These are phyloP conservation scores for Solanum hybrid DNA, from an alignment of 305 asterid genomes.

Conservation along the genomic window DNA sequence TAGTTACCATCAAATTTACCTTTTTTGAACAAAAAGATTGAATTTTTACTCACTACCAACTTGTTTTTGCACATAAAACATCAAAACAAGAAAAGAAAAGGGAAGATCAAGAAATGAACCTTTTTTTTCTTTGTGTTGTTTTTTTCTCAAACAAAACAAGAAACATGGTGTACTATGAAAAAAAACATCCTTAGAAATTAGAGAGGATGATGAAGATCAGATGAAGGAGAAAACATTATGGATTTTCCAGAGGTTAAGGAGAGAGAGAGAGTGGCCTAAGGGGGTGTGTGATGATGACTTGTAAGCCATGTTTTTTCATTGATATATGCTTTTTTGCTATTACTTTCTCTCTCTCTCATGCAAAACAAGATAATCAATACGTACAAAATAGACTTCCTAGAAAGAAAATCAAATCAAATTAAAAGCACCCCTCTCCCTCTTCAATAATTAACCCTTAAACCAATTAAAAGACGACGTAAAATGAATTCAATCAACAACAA, in stretches of 20 bases:
- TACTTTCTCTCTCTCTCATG: constrained; percentile 6
- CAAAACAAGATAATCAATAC: neutral
- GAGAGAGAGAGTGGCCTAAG: neutral
- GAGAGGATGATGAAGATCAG: constrained; percentile 15
- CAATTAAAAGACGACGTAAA: neutral
- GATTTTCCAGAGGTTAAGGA: neutral
- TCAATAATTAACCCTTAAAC: constrained; percentile 1
- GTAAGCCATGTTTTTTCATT: constrained; percentile 1
- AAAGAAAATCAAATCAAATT: neutral
- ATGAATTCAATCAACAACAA: neutral
- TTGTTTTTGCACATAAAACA: neutral
- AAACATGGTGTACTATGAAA: constrained; percentile 20
- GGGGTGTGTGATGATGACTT: constrained; percentile 7
- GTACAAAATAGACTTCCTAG: constrained; percentile 5
- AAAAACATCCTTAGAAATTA: constrained; percentile 3
- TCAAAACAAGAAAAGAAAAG: neutral
- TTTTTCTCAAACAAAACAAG: constrained; percentile 27
- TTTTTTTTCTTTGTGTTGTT: neutral
- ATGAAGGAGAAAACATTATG: neutral
- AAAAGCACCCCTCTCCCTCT: neutral
- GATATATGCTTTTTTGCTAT: constrained; percentile 3
- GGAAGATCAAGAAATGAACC: neutral
- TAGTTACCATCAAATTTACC: neutral
- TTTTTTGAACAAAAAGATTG: constrained; percentile 11
- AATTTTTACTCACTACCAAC: constrained; percentile 14